Evolutionary conservation across 768 basidiomycete species (phyloP).

Genomic region (Austroboletus festivus): DNA sequence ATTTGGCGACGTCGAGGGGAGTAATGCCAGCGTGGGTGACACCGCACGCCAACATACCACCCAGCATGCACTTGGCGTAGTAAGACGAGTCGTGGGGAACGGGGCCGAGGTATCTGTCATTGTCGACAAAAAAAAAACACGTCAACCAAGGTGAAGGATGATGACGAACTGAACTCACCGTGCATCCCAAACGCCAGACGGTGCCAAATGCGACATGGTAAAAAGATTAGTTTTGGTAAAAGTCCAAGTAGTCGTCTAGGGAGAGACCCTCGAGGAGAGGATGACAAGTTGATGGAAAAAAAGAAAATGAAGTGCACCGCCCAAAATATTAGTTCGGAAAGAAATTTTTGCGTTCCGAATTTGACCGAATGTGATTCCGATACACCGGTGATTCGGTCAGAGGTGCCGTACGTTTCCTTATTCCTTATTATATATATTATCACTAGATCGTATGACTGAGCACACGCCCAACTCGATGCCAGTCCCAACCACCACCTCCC

Average conservation of each 20-base stretch:
- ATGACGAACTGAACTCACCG: constrained; percentile 39
- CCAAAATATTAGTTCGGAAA: too few species aligned
- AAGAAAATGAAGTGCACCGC: neutral
- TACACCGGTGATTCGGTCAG: neutral
- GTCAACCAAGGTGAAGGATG: neutral
- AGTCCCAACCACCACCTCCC: constrained; percentile 2
- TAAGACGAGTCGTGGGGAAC: constrained; percentile 72
- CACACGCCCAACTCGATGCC: constrained; percentile 2
- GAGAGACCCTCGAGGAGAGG: too few species aligned
- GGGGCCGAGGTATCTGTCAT: constrained; percentile 60
- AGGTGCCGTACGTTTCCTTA: too few species aligned
- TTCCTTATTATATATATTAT: too few species aligned
- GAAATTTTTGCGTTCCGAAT: constrained; percentile 11
- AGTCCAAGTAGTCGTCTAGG: too few species aligned
- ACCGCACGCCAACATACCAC: constrained; percentile 85
- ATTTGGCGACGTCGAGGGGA: constrained; percentile 85
- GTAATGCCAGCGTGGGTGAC: constrained; percentile 86
- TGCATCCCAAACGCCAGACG: constrained; percentile 70
- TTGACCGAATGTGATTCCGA: neutral
- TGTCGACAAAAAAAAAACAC: constrained; percentile 1
- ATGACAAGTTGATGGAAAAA: neutral
- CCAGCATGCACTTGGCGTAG: constrained; percentile 85
- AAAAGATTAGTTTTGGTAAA: constrained; percentile 30
- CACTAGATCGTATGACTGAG: neutral
- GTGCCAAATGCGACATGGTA: constrained; percentile 49